These are phyloP conservation scores for Galerina sulciceps DNA, from an alignment of 768 basidiomycete species.

Conservation along the genomic window DNA sequence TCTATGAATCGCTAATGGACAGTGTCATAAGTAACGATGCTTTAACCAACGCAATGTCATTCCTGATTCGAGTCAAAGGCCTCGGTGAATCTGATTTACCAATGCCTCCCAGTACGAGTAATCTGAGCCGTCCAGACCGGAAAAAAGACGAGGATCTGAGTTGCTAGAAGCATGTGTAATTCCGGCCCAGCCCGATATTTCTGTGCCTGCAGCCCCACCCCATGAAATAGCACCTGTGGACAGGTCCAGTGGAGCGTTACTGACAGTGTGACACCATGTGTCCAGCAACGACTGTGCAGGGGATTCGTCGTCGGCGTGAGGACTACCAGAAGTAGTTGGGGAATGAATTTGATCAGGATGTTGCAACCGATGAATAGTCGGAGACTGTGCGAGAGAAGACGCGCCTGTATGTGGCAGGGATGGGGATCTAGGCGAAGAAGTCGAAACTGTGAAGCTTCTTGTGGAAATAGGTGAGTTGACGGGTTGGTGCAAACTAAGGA, in stretches of 20 bases:
- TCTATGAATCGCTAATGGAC: neutral
- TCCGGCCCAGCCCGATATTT: slow-evolving; percentile 64
- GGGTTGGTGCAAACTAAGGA: slow-evolving; percentile 51
- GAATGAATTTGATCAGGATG: slow-evolving; percentile 59
- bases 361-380: slow-evolving; percentile 66
- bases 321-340: slow-evolving; percentile 71
- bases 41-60: no score
- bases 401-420: slow-evolving; percentile 28
- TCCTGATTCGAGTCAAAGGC: slow-evolving; percentile 25
- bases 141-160: slow-evolving; percentile 48
- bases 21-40: neutral
- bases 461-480: slow-evolving; percentile 35
- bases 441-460: slow-evolving; percentile 32
- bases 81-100: slow-evolving; percentile 62
- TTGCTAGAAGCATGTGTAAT: slow-evolving; percentile 42
- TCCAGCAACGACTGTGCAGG: slow-evolving; percentile 80
- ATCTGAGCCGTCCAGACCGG: slow-evolving; percentile 65
- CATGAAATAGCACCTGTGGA: slow-evolving; percentile 57
- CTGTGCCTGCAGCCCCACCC: slow-evolving; percentile 60
- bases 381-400: slow-evolving; percentile 45
- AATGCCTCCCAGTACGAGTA: slow-evolving; percentile 84
- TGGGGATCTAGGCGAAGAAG: slow-evolving; percentile 33
- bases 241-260: slow-evolving; percentile 62
- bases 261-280: slow-evolving; percentile 85
- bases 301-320: slow-evolving; percentile 73